phyloP scores from a whole-genome alignment of 1,284 basidiomycete genomes.

The Takashimella tepidaria region DNA sequence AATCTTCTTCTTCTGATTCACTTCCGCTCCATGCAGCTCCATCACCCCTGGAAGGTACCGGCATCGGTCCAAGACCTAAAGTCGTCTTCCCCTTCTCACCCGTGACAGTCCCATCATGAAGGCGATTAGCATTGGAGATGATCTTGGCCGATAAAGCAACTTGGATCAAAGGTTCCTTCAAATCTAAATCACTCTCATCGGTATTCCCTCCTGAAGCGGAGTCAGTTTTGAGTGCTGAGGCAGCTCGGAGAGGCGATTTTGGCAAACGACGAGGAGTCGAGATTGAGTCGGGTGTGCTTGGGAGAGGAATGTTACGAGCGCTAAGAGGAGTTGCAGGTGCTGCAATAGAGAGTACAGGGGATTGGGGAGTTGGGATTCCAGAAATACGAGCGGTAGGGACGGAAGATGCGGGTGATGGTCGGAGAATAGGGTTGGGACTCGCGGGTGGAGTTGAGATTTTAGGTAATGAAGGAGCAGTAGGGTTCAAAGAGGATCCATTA shows the following conservation, averaged over 20 bases:
- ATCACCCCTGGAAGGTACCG: neutral
- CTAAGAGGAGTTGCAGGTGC: neutral
- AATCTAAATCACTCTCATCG: slow-evolving; percentile 38
- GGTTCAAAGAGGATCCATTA: neutral
- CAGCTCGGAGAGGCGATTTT: neutral
- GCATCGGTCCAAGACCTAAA: neutral
- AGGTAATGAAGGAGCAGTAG: neutral
- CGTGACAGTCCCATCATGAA: slow-evolving; percentile 2
- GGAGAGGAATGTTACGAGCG: neutral
- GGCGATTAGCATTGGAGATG: slow-evolving; percentile 20
- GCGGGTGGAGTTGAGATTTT: neutral
- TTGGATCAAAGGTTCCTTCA: slow-evolving; percentile 22
- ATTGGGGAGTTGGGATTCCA: neutral
- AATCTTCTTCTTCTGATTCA: slow-evolving; percentile 41
- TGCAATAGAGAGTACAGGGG: neutral
- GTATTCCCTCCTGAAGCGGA: neutral
- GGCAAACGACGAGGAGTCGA: neutral
- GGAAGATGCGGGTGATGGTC: neutral
- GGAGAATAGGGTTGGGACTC: neutral
- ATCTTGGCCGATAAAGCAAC: slow-evolving; percentile 29
- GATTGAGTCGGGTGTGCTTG: neutral
- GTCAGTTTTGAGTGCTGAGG: neutral
- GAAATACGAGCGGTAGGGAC: neutral
- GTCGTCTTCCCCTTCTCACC: neutral
- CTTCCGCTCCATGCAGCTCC: slow-evolving; percentile 32